Conservation (phyloP, 352 stramenopile species). For the Phytopythium vexans region DNA sequence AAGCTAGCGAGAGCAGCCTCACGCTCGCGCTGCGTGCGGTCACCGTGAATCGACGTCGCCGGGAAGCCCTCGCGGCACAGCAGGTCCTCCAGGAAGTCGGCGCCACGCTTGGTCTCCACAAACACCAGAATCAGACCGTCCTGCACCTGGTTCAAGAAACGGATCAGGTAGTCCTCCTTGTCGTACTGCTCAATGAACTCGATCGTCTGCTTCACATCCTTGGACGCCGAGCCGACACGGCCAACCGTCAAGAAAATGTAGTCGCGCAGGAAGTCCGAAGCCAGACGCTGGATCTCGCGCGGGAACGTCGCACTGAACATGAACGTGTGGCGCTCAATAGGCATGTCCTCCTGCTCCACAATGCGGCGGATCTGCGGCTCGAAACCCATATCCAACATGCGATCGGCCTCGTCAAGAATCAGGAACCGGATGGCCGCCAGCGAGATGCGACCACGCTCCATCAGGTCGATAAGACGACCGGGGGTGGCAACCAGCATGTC, state of each 20-base stretch:
- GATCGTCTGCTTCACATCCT: slow-evolving; percentile 97
- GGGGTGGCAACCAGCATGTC: slow-evolving; percentile 98
- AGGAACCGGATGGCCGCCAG: slow-evolving; percentile 92
- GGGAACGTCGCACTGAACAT: slow-evolving; percentile 99
- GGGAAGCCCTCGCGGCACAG: slow-evolving; percentile 91
- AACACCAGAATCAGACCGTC: slow-evolving; percentile 96
- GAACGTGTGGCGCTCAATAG: slow-evolving; percentile 97
- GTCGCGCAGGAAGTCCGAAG: slow-evolving; percentile 97
- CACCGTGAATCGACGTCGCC: slow-evolving; percentile 96
- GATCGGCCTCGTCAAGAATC: slow-evolving; percentile 99
- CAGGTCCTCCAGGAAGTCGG: slow-evolving; percentile 96
- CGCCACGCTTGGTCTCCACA: slow-evolving; percentile 97
- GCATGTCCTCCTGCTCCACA: slow-evolving; percentile 98
- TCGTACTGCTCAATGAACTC: slow-evolving; percentile 98
- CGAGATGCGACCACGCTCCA: slow-evolving; percentile 92
- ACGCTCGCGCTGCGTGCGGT: slow-evolving; percentile 95
- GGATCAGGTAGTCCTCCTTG: slow-evolving; percentile 96
- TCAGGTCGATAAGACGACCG: slow-evolving; percentile 95
- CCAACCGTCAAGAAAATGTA: slow-evolving; percentile 99
- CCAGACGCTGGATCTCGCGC: slow-evolving; percentile 94
- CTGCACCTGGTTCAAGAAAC: slow-evolving; percentile 93
- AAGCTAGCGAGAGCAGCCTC: slow-evolving; percentile 92
- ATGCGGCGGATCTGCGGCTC: slow-evolving; percentile 99
- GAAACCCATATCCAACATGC: slow-evolving; percentile 99
- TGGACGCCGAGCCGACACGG: slow-evolving; percentile 95